Percentiles rank a stretch among this genome's conserved stretches.
phyloP scores from a whole-genome alignment of 2,329 filamentous ascomycete genomes.

The Chaetomium strumarium region DNA sequence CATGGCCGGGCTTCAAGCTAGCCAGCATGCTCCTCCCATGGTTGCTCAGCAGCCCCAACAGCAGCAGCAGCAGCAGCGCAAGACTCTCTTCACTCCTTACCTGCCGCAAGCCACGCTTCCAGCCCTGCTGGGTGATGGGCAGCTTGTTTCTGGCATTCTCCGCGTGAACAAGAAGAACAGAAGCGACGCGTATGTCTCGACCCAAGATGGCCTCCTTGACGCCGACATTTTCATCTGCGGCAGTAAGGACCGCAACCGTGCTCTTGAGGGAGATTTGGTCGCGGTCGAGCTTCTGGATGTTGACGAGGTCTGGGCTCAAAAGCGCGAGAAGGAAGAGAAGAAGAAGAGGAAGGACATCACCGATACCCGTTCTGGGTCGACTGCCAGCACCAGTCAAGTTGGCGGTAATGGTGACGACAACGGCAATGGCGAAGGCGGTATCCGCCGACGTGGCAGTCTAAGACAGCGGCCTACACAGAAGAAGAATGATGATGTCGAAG shows the following conservation, averaged over 20 bases:
- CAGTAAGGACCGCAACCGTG: slow-evolving; percentile 97
- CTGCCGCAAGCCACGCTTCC: slow-evolving; percentile 90
- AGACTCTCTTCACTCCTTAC: slow-evolving; percentile 97
- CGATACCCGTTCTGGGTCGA: slow-evolving; percentile 74
- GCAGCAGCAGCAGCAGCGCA: slow-evolving; percentile 65
- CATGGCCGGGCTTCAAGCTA: slow-evolving; percentile 60
- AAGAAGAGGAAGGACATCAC: slow-evolving; percentile 99
- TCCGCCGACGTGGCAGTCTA: slow-evolving; percentile 88
- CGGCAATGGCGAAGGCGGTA: slow-evolving; percentile 67
- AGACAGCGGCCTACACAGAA: slow-evolving; percentile 97
- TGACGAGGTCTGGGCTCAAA: slow-evolving; percentile 97
- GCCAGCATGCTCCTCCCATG: slow-evolving; percentile 65
- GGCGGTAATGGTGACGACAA: slow-evolving; percentile 55
- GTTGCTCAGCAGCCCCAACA: slow-evolving; percentile 68
- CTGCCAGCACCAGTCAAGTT: slow-evolving; percentile 63
- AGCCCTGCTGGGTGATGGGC: slow-evolving; percentile 81
- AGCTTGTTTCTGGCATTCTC: slow-evolving; percentile 92
- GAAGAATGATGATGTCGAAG: slow-evolving; percentile 99
- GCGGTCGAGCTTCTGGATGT: slow-evolving; percentile 95
- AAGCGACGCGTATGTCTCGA: slow-evolving; percentile 96
- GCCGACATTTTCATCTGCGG: slow-evolving; percentile 99
- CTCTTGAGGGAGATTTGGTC: slow-evolving; percentile 90
- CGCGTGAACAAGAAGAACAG: slow-evolving; percentile 99
- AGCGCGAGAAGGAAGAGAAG: slow-evolving; percentile 99
- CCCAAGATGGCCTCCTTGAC: slow-evolving; percentile 77